phyloP scores from a whole-genome alignment of 2,329 filamentous ascomycete genomes.

The Epichloe gansuensis region DNA sequence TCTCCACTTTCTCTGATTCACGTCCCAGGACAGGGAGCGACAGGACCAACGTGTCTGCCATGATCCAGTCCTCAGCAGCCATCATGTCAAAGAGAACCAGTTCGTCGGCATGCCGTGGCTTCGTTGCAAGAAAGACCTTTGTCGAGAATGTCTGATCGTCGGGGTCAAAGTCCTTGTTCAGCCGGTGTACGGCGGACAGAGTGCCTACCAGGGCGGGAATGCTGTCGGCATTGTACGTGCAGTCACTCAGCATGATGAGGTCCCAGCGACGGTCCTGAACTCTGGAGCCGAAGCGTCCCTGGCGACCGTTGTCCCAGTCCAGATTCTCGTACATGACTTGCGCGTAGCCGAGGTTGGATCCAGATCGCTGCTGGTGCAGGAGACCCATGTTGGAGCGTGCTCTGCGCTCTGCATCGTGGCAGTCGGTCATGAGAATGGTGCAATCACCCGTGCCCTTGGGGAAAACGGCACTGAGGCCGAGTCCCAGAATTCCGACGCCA shows the following conservation, averaged over 20 bases:
- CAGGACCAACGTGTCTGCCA: slow-evolving; percentile 28
- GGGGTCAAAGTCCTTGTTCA: slow-evolving; percentile 17
- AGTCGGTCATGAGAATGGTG: slow-evolving; percentile 42
- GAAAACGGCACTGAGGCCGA: slow-evolving; percentile 32
- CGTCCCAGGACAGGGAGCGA: slow-evolving; percentile 33
- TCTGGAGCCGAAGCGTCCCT: slow-evolving; percentile 30
- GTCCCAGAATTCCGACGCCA: slow-evolving; percentile 43
- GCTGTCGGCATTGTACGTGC: slow-evolving; percentile 48
- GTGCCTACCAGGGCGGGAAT: slow-evolving; percentile 42
- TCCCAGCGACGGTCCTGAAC: slow-evolving; percentile 34
- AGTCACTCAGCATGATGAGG: slow-evolving; percentile 44
- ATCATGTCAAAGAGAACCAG: slow-evolving; percentile 35
- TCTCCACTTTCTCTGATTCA: slow-evolving; percentile 34
- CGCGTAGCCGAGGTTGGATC: slow-evolving; percentile 7
- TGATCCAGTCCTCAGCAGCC: slow-evolving; percentile 31
- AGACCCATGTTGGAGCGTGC: slow-evolving; percentile 34
- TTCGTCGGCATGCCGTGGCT: slow-evolving; percentile 43
- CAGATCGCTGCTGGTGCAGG: slow-evolving; percentile 10
- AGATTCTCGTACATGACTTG: slow-evolving; percentile 39
- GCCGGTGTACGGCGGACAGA: slow-evolving; percentile 34
- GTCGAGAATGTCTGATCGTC: slow-evolving; percentile 17
- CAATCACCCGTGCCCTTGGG: slow-evolving; percentile 12
- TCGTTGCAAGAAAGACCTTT: slow-evolving; percentile 42
- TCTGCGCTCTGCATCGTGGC: slow-evolving; percentile 39
- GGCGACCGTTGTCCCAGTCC: slow-evolving; percentile 42